phyloP scores from a whole-genome alignment of 1,284 basidiomycete species.

The Sanghuangporus baumii region DNA sequence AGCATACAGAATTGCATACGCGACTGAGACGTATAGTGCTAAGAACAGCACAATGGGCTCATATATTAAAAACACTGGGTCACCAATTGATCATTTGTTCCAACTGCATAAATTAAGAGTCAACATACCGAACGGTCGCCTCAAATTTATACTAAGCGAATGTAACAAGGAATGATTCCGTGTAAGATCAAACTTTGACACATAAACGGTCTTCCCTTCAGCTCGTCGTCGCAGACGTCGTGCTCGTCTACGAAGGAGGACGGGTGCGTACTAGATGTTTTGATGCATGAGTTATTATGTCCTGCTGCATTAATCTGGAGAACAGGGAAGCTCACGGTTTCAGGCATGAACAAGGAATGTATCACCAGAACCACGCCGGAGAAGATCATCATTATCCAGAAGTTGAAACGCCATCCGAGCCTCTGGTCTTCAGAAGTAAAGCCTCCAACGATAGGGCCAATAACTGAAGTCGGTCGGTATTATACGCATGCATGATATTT shows the following conservation, averaged over 20 bases:
- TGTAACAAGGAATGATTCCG: slow-evolving; percentile 37
- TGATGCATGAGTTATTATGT: not conserved
- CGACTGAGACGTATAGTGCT: slow-evolving; percentile 61
- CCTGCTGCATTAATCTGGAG: not conserved
- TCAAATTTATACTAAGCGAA: slow-evolving; percentile 42
- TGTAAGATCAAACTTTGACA: slow-evolving; percentile 50
- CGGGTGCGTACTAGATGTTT: slow-evolving; percentile 53
- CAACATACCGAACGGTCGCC: slow-evolving; percentile 53
- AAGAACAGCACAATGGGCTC: slow-evolving; percentile 67
- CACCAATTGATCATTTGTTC: slow-evolving; percentile 13
- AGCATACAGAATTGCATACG: slow-evolving; percentile 57
- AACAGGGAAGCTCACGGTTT: slow-evolving; percentile 35
- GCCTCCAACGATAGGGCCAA: slow-evolving; percentile 63
- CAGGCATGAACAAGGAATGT: slow-evolving; percentile 42
- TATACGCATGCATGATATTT: not conserved
- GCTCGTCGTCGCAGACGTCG: slow-evolving; percentile 41
- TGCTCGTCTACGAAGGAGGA: slow-evolving; percentile 57
- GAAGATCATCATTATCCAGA: slow-evolving; percentile 66
- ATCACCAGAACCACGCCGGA: slow-evolving; percentile 43
- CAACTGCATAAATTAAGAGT: slow-evolving; percentile 1
- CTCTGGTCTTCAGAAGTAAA: slow-evolving; percentile 45
- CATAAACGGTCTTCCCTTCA: slow-evolving; percentile 37
- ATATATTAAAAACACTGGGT: slow-evolving; percentile 52
- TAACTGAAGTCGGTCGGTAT: slow-evolving; percentile 29
- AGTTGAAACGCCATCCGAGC: slow-evolving; percentile 63